Base-by-base conservation (phyloP, 2,329 filamentous ascomycete species). In the Fusarium subglutinans region DNA sequence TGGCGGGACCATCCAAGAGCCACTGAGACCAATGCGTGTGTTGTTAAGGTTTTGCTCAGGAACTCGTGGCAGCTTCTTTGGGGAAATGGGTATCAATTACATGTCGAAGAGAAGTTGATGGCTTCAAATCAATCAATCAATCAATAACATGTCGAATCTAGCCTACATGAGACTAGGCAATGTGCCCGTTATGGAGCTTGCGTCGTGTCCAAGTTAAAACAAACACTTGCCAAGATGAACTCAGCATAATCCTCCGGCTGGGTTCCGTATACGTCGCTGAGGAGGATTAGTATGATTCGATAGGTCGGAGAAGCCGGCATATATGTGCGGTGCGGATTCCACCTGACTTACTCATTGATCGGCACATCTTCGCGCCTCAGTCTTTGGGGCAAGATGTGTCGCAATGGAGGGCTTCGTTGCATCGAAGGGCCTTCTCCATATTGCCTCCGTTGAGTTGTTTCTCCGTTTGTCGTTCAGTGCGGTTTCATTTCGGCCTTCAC, bases 321-420 rank as follows among this genome's bases (percentile, higher is more conserved):
- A 43, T 56, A 73, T 59, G 59, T 26, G 48, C 24, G 57, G 43
- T 55, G 74, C 66, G 50, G 66, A 77, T 78, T 73, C 35, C 61
- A 51, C 62, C 55, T 47, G 55, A 48, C 63, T 62, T 55, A 63
- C 62, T 45, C 54, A 51, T 69, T 62, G 67, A 74, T 72, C 67
- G 47, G 51, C 61, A 48, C 59, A 51, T 41, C 35, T 41, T 74
- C 22, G 26, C 24, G 50, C 38, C 28, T 44, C 37, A 15, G 28
- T 45, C 40, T 47, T 24, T 40, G 28, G 17, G 24, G 45, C n/a
- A 41, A 55, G 45, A 57, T 55, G 26, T 37, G 54, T 43, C 43
- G 24, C 38, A 24, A 11, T 20, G 40, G 24, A 40, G 58, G 50
- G 33, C 48, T 48, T 48, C 48, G 41, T 64, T 53, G 44, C 47